Base-by-base conservation (phyloP, 164 flowering plant species). In the Saururus chinensis region DNA sequence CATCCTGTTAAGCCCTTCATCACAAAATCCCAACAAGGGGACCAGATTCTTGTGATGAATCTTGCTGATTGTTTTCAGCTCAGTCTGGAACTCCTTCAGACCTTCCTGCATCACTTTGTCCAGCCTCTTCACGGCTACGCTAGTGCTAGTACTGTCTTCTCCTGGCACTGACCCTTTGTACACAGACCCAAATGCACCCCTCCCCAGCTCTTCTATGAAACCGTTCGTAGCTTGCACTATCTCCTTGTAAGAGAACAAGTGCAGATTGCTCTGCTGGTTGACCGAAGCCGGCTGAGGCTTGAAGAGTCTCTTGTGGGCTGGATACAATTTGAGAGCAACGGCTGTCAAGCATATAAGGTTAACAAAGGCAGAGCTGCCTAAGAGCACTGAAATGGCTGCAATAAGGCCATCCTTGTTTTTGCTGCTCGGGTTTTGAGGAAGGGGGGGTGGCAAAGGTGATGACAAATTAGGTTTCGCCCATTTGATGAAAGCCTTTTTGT, bases 311-410 rank as follows among this genome's bases (percentile, higher is more conserved):
- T 42, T 45, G 14, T 45, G 14, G 49, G 49, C 2, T 45, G 49
- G 11, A 17, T 8, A 45, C 14, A 51, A 3, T 0, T 14, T 26
- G 4, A 62, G 7, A 20, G 30, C 20, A 37, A 53, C 16, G 4
- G 65, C 58, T n/a, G 30, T 14, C 11, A 62, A 6, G 3, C 40
- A 53, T 48, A 57, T 23, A 10, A 74, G 20, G 63, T 79, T 80
- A 0, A 83, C 10, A 40, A 77, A 74, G 0, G 65, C 69, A 4
- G 84, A 83, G 68, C 80, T 69, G 21, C 81, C 74, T 13, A 77
- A 55, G 14, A 83, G 69, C 19, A 70, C 53, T 6, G 79, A 77
- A 14, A 60, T 68, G 1, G 64, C 41, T 9, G 59, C 40, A 5
- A 71, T 67, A 19, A 22, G 70, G 65, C 12, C 49, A 23, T 19